Conservation (phyloP, 441 rosid species). For the Populus hybrid region DNA sequence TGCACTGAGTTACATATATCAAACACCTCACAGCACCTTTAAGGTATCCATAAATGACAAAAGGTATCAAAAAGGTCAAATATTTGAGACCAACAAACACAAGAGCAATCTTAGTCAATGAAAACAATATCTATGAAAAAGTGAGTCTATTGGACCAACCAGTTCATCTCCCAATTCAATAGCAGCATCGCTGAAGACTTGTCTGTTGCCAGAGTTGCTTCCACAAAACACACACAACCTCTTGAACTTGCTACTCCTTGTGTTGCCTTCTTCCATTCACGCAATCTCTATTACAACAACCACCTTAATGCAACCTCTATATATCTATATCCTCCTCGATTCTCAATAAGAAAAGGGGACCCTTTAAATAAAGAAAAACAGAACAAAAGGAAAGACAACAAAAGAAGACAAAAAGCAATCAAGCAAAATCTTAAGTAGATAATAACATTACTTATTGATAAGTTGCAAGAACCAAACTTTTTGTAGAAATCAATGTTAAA, state of each 20-base stretch:
- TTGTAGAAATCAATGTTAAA: conserved; percentile 11
- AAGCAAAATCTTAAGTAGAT: not conserved
- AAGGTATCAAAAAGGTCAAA: not conserved
- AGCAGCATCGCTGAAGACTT: conserved; percentile 83
- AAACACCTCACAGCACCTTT: conserved; percentile 6
- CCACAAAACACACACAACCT: conserved; percentile 91
- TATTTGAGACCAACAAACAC: not conserved
- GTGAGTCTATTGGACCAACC: conserved; percentile 37
- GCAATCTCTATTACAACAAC: conserved; percentile 3
- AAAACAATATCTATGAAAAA: conserved; percentile 10
- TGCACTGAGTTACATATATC: not conserved
- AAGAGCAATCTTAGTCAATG: conserved; percentile 3
- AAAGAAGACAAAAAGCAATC: conserved; percentile 11
- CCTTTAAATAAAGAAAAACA: conserved; percentile 12
- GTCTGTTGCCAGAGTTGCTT: conserved; percentile 75
- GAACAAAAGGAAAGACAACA: conserved; percentile 10
- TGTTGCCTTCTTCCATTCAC: conserved; percentile 48
- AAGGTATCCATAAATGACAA: not conserved
- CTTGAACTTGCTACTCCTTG: conserved; percentile 47
- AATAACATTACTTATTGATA: conserved; percentile 16
- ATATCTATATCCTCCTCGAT: not conserved
- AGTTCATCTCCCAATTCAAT: conserved; percentile 87
- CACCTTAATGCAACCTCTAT: conserved; percentile 20
- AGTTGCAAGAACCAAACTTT: conserved; percentile 15
- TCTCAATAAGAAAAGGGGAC: conserved; percentile 4